phyloP scores from a whole-genome alignment of 495 filamentous ascomycete species.

The Aspergillus coremiiformis region DNA sequence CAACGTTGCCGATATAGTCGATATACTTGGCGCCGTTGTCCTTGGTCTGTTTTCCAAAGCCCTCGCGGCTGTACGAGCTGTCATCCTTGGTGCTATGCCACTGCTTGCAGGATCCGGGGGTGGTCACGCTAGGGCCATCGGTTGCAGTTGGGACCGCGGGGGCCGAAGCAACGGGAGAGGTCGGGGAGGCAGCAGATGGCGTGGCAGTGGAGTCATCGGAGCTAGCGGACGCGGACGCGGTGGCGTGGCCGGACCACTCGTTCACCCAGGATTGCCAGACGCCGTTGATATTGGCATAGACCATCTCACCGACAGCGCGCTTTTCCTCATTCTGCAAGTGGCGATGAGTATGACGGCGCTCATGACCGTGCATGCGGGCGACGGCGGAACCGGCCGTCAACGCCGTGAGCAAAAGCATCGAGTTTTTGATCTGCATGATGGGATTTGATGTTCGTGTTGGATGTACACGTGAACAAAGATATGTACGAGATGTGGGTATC shows the following conservation, averaged over 20 bases:
- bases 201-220: constrained; percentile 2
- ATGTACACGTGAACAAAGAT: constrained; percentile 4
- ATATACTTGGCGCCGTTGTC: constrained; percentile 15
- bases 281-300: constrained; percentile 58
- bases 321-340: constrained; percentile 21
- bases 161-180: constrained; percentile 13
- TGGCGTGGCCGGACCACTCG: constrained; percentile 43
- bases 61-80: constrained; percentile 19
- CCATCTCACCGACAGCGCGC: constrained; percentile 39
- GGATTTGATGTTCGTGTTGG: constrained; percentile 9
- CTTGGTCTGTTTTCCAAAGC: constrained; percentile 25
- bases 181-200: constrained; percentile 11
- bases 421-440: constrained; percentile 40
- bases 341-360: constrained; percentile 37
- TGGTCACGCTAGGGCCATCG: constrained; percentile 12
- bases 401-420: constrained; percentile 31
- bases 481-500: background rate
- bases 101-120: constrained; percentile 17
- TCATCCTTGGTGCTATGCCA: constrained; percentile 22
- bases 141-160: constrained; percentile 14
- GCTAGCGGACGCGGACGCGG: constrained; percentile 21
- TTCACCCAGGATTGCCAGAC: constrained; percentile 57
- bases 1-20: constrained; percentile 38
- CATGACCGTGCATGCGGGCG: constrained; percentile 40
- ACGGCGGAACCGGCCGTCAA: constrained; percentile 37